These are phyloP conservation scores for Stenocarpella maydis DNA, from an alignment of 2,329 filamentous ascomycete genomes.

Conservation along the genomic window DNA sequence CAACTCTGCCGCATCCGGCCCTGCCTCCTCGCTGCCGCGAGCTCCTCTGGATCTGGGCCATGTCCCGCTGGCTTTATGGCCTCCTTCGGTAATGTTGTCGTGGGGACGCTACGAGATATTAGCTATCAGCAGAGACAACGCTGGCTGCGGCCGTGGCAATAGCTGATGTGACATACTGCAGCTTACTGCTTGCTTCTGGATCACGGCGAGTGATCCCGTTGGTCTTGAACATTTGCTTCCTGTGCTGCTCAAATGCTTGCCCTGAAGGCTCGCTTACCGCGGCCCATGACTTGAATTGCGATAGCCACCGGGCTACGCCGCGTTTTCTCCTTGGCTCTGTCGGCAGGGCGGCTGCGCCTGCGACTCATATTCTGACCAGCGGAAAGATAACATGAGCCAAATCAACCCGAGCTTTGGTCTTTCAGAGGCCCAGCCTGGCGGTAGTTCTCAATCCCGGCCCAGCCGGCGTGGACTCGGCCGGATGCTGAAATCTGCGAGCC, in stretches of 20 bases:
- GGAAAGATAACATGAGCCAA: not conserved
- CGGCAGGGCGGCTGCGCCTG: not conserved
- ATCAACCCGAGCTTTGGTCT: not conserved
- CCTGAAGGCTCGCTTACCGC: constrained; percentile 58
- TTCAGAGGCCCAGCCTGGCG: too few species aligned
- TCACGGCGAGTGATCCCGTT: constrained; percentile 55
- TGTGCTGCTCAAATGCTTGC: constrained; percentile 57
- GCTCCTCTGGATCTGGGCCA: constrained; percentile 57
- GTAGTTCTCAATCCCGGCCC: not conserved
- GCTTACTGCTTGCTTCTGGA: constrained; percentile 53
- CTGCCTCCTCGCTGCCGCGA: constrained; percentile 45
- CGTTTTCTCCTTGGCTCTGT: constrained; percentile 42
- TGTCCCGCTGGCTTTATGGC: constrained; percentile 54
- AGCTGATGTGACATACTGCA: constrained; percentile 44
- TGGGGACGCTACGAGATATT: constrained; percentile 43
- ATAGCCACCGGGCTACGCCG: constrained; percentile 48
- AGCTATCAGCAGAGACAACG: not conserved
- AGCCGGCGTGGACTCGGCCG: not conserved
- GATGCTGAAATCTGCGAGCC: not conserved
- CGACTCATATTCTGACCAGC: constrained; percentile 4
- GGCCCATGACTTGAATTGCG: constrained; percentile 58
- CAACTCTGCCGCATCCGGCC: constrained; percentile 30
- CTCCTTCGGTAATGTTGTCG: constrained; percentile 53
- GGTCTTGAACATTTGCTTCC: constrained; percentile 51
- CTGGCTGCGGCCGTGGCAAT: not conserved